A percentile compares a stretch with the other conserved stretches of the same genome.
Conservation (phyloP, 140 eudicot genomes). For the Erigeron philadelphicus region DNA sequence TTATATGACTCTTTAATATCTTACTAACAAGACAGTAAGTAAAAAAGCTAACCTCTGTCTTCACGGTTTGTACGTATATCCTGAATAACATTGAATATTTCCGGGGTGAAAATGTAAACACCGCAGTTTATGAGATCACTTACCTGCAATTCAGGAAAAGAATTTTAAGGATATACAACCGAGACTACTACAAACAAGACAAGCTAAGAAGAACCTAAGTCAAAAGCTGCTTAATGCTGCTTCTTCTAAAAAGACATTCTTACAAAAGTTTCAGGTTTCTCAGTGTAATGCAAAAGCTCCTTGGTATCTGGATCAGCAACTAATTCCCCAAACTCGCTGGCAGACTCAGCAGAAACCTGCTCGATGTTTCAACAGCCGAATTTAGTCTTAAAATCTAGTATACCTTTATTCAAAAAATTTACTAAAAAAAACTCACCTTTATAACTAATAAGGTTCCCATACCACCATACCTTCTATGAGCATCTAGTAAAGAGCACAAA, state of each 20-base stretch:
- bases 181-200: constrained; percentile 8
- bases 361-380: constrained; percentile 10
- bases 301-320: constrained; percentile 88
- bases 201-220: constrained; percentile 3
- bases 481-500: constrained; percentile 43
- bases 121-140: constrained; percentile 89
- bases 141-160: constrained; percentile 48
- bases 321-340: constrained; percentile 86
- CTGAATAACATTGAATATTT: constrained; percentile 57
- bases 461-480: constrained; percentile 68
- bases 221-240: not conserved
- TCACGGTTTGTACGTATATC: constrained; percentile 56
- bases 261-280: constrained; percentile 97
- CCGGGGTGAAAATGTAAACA: constrained; percentile 78
- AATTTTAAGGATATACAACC: constrained; percentile 19
- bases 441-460: constrained; percentile 80
- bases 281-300: constrained; percentile 88
- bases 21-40: constrained; percentile 1
- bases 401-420: not conserved
- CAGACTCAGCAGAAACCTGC: constrained; percentile 94
- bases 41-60: constrained; percentile 54
- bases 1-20: not conserved
- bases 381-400: not conserved
- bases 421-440: constrained; percentile 43
- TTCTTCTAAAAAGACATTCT: constrained; percentile 23